Percentiles rank a stretch among this genome's conserved stretches.
These are phyloP conservation scores for Termitomyces titanicus DNA, from an alignment of 768 basidiomycete genomes.

Conservation along the genomic window DNA sequence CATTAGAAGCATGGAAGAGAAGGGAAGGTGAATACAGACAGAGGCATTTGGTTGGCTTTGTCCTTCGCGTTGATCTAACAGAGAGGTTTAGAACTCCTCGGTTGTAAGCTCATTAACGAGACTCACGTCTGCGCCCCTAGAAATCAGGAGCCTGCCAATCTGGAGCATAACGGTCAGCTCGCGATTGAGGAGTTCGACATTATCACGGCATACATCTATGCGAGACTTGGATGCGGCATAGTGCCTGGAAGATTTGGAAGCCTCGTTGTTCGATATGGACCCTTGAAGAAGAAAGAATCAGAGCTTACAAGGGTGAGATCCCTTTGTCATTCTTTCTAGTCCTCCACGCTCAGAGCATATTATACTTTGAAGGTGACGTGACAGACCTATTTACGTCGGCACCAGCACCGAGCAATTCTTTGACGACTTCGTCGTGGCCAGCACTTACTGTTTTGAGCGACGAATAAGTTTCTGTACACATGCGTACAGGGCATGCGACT, in stretches of 20 bases:
- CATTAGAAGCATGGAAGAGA: conserved; percentile 19
- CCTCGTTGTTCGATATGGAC: conserved; percentile 13
- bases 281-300: conserved; percentile 7
- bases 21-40: conserved; percentile 47
- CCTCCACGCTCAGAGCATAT: conserved; percentile 15
- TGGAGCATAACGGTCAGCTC: conserved; percentile 36
- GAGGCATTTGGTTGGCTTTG: conserved; percentile 86
- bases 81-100: conserved; percentile 27
- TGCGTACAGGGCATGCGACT: conserved; percentile 2
- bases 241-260: conserved; percentile 50
- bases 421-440: conserved; percentile 70
- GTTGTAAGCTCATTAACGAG: conserved; percentile 26
- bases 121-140: conserved; percentile 89
- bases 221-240: conserved; percentile 93
- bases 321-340: conserved; percentile 75
- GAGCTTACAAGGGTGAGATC: conserved; percentile 72
- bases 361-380: conserved; percentile 16
- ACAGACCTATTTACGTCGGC: conserved; percentile 67
- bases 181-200: conserved; percentile 19
- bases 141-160: conserved; percentile 86
- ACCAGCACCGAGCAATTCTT: conserved; percentile 77
- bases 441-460: conserved; percentile 59
- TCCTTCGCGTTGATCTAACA: conserved; percentile 90
- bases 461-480: conserved; percentile 13
- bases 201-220: conserved; percentile 57